A percentile compares a stretch with the other conserved stretches of the same genome.
phyloP scores from a whole-genome alignment of 139 green algal species.

The Chlorella sp. region DNA sequence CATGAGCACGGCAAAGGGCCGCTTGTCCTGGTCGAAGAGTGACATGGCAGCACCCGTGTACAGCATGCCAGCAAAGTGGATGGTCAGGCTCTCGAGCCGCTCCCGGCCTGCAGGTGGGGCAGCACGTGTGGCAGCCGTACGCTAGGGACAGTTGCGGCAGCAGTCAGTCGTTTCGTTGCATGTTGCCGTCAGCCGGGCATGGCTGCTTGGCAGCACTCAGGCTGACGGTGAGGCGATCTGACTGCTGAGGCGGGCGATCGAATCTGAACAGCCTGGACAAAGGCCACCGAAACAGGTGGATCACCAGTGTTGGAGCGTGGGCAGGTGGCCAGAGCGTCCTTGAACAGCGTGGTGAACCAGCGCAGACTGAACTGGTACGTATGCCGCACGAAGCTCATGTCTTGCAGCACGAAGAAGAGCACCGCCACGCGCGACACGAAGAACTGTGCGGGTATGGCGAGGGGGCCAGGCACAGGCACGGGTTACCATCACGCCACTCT shows the following conservation, averaged over 20 bases:
- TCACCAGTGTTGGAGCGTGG: slow-evolving; percentile 15
- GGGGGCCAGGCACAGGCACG: no score
- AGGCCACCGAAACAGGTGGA: no score
- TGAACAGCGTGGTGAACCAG: slow-evolving; percentile 38
- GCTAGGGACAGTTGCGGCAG: no score
- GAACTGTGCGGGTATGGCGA: no score
- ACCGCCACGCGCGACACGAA: slow-evolving; percentile 24
- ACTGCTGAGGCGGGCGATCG: no score
- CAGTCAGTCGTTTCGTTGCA: no score
- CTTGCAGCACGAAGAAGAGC: slow-evolving; percentile 33
- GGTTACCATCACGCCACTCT: no score
- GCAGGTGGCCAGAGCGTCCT: slow-evolving; percentile 26
- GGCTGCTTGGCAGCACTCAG: no score
- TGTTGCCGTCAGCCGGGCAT: no score
- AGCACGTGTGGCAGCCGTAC: no score
- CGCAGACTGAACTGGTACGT: slow-evolving; percentile 37
- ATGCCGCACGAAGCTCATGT: slow-evolving; percentile 25
- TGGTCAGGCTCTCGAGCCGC: slow-evolving; percentile 25
- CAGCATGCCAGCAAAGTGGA: slow-evolving; percentile 34
- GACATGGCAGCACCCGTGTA: slow-evolving; percentile 36
- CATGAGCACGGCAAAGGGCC: slow-evolving; percentile 54
- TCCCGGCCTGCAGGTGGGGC: slow-evolving; percentile 7
- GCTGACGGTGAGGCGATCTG: no score
- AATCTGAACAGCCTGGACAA: no score
- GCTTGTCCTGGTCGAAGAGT: slow-evolving; percentile 70